Base-by-base conservation (phyloP, 2,329 filamentous ascomycete species). In the Elsinoe ampelina region DNA sequence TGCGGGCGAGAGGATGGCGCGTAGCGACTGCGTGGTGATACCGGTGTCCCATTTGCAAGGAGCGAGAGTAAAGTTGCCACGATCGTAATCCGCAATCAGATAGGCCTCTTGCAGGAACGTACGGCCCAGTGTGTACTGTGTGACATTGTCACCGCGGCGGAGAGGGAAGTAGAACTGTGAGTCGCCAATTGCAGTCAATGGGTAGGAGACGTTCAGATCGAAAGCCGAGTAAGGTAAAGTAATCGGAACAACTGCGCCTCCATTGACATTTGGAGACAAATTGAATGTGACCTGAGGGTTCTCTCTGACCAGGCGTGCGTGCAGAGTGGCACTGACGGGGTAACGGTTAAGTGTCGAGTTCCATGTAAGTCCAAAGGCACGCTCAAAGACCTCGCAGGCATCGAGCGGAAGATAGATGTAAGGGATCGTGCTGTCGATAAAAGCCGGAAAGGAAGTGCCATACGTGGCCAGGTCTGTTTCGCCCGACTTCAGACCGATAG, bases 401-500 rank as follows among this genome's bases (percentile, higher is more conserved):
- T 67, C 63, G 30, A 75, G 67, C 0, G 84, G 84, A 3, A 87
- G 73, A 79, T 80, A 86, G 3, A 87, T 70, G 61, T 80, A 83
- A 1, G 83, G 80, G 1, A 83, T 80, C 0, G 82, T 80, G 59
- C 80, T 83, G 65, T 87, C 84, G 57, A 88, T 79, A 55, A 80
- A 64, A 19, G 80, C 79, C 12, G 61, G 61, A 11, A 70, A 67
- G 2, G 59, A 51, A 19, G 48, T 58, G 10, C 54, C 17, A n/a
- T 55, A 43, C 7, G 26, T 30, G 12, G 41, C 26, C 13, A 45
- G 39, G 12, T 57, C 32, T 5, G 15, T 12, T 6, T 67, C 64
- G 41, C 65, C 63, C 4, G 54, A 51, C 47, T 64, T 64, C 4
- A 63, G 63, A 1, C 61, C 65, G 51, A 71, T 67, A 3, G 59